These are phyloP conservation scores for Xylaria scruposa DNA, from an alignment of 495 filamentous ascomycete species.

Conservation along the genomic window DNA sequence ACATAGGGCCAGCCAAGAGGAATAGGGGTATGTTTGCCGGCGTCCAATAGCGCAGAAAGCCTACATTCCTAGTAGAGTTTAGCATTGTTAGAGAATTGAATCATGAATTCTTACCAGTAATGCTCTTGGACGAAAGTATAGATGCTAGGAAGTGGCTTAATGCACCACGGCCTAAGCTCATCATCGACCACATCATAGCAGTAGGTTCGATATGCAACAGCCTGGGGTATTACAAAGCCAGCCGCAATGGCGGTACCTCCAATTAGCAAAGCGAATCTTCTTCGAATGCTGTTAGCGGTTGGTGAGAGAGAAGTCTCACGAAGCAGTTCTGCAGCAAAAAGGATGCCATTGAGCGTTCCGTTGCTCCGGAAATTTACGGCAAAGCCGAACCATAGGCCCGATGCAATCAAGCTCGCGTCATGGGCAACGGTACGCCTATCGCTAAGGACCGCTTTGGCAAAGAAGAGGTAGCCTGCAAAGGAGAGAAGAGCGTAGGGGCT, in stretches of 20 bases:
- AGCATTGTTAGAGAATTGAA: conserved; percentile 21
- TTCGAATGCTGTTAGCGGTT: conserved; percentile 45
- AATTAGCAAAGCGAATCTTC: conserved; percentile 61
- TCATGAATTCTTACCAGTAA: conserved; percentile 71
- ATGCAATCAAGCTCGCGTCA: conserved; percentile 59
- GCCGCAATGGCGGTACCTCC: conserved; percentile 71
- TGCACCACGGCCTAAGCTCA: conserved; percentile 74
- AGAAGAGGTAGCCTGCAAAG: conserved; percentile 74
- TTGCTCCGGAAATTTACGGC: conserved; percentile 84
- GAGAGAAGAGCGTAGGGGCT: conserved; percentile 78
- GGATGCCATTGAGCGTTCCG: conserved; percentile 80
- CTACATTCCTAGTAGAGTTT: conserved; percentile 69
- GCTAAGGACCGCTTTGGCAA: conserved; percentile 60
- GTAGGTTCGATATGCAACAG: conserved; percentile 73
- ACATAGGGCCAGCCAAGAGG: conserved; percentile 78
- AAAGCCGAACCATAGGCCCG: conserved; percentile 70
- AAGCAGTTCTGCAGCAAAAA: conserved; percentile 50
- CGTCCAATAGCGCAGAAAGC: conserved; percentile 91
- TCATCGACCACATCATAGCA: conserved; percentile 55
- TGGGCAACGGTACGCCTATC: conserved; percentile 35
- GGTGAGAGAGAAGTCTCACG: conserved; percentile 58
- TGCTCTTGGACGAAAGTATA: conserved; percentile 86
- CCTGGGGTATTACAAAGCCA: conserved; percentile 75
- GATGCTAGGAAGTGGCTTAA: conserved; percentile 73
- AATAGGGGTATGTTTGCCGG: conserved; percentile 87